Base-by-base conservation (phyloP, 2,329 filamentous ascomycete species). In the Fusarium sp. region DNA sequence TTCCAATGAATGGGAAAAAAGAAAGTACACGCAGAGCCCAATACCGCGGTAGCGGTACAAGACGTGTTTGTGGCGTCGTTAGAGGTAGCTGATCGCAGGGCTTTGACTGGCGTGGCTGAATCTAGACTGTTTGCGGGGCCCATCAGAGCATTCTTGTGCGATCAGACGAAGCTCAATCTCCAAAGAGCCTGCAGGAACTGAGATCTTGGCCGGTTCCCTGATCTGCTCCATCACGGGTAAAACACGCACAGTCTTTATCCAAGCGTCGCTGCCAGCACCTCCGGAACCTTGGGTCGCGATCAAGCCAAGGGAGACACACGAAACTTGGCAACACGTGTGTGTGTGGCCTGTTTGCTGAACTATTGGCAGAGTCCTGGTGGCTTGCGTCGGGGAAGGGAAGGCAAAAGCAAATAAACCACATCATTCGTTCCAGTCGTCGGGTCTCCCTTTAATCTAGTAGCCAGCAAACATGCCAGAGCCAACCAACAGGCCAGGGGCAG, bases 91-190 rank as follows among this genome's bases (percentile, higher is more conserved):
- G 23, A 43, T 44, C 36, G 28, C 41, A 66, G 30, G 31, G 40
- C 43, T 15, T 37, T 44, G 11, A 31, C 55, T 16, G 16, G 13
- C 46, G 51, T 61, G 63, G 67, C 67, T 65, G 59, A 3, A 39
- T 57, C 67, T 71, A 71, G 67, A 71, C 63, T 53, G 43, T 68
- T 71, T 71, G 67, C 67, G 67, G 67, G 67, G 67, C 40, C n/a
- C 31, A 37, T n/a, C 23, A 28, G 9, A 55, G 18, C 30, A 28
- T 18, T n/a, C 39, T 34, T 10, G 37, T 39, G 36, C 34, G n/a
- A 47, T 16, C 50, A 44, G 18, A 52, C 36, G 46, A 50, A 50
- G 46, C 31, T 37, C 36, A 31, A 28, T 51, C 47, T n/a, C 30
- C 36, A 27, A 51, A 27, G 5, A 58, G 28, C 10, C 55, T 37